Conservation (phyloP, 768 basidiomycete species). For the Saitozyma sp. region DNA sequence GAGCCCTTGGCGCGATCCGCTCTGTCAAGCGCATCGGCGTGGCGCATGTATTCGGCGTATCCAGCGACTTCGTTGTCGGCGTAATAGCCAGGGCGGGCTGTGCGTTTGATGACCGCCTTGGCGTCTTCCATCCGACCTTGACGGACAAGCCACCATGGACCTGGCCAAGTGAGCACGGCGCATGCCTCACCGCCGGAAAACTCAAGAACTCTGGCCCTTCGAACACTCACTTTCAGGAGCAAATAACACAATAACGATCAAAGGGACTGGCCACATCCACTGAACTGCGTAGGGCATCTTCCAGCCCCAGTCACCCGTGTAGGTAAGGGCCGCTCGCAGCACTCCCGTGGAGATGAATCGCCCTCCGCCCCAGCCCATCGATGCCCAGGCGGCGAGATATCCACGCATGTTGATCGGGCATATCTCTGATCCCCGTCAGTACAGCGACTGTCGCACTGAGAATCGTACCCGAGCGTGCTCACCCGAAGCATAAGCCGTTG, state of each 20-base stretch:
- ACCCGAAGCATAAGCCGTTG: conserved; percentile 31
- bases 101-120: conserved; percentile 2
- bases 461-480: conserved; percentile 18
- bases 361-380: conserved; percentile 41
- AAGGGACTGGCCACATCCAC: conserved; percentile 35
- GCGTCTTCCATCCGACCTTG: conserved; percentile 36
- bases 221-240: conserved; percentile 22
- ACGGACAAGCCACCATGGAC: conserved; percentile 34
- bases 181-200: no score
- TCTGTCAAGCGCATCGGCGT: conserved; percentile 15
- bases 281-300: conserved; percentile 24
- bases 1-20: not conserved
- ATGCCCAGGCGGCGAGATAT: conserved; percentile 44
- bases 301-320: conserved; percentile 26
- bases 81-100: conserved; percentile 8
- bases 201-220: no score
- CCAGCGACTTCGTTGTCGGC: conserved; percentile 6
- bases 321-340: conserved; percentile 12
- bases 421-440: conserved; percentile 21
- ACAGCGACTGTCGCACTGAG: conserved; percentile 8
- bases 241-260: conserved; percentile 22
- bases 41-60: conserved; percentile 10
- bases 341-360: conserved; percentile 28
- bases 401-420: conserved; percentile 47
- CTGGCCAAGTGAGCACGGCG: conserved; percentile 12